A percentile compares a stretch with the other conserved stretches of the same genome.
phyloP scores from a whole-genome alignment of 192 early-diverging fungal species.

The Umbelopsis isabellina region DNA sequence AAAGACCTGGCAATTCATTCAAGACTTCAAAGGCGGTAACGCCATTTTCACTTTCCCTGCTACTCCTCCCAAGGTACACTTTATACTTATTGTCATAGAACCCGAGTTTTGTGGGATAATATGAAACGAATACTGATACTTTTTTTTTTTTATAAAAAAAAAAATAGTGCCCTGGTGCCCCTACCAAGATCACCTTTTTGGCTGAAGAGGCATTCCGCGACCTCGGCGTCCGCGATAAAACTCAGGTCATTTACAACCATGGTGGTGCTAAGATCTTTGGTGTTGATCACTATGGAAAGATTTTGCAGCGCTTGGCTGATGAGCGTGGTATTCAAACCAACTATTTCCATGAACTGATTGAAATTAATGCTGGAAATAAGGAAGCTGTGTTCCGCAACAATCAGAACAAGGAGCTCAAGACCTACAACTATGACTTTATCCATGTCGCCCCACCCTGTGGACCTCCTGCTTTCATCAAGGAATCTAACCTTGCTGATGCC shows the following conservation, averaged over 20 bases:
- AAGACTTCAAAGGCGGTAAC: constrained; percentile 70
- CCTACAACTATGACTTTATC: constrained; percentile 77
- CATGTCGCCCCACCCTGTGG: constrained; percentile 87
- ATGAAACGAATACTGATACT: neutral
- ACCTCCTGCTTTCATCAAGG: constrained; percentile 77
- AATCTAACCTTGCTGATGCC: constrained; percentile 68
- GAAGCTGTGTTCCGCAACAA: constrained; percentile 76
- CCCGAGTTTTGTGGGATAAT: neutral
- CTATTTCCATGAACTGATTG: constrained; percentile 70
- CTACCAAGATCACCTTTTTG: constrained; percentile 87
- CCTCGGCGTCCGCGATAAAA: constrained; percentile 66
- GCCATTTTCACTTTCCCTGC: constrained; percentile 89
- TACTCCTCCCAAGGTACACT: constrained; percentile 73
- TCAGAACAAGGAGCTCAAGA: constrained; percentile 58
- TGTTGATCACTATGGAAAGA: constrained; percentile 80
- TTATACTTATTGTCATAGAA: neutral
- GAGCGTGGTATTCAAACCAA: constrained; percentile 73
- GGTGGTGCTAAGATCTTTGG: constrained; percentile 88
- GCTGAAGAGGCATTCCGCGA: constrained; percentile 83
- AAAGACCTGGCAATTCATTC: constrained; percentile 74
- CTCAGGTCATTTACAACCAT: constrained; percentile 75
- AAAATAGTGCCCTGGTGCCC: constrained; percentile 76
- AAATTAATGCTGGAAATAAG: constrained; percentile 62
- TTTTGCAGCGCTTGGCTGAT: constrained; percentile 67
- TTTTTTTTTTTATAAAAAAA: neutral